Evolutionary conservation across 1,284 basidiomycete genomes (phyloP).

Genomic region (Pterulicium gracile): DNA sequence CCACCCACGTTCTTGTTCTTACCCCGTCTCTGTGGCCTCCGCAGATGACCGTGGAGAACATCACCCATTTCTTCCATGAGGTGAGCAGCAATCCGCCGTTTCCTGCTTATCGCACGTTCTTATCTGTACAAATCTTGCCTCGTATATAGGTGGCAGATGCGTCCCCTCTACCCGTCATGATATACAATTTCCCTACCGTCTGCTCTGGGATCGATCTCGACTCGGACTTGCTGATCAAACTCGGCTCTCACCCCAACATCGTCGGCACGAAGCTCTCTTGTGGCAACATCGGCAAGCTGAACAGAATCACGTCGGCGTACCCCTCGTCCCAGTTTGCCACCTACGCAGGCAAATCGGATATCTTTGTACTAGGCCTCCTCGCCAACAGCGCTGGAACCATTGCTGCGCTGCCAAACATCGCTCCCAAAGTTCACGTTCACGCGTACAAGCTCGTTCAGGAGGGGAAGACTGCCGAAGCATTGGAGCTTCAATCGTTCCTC

Average conservation of each 20-base stretch:
- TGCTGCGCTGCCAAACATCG: constrained; percentile 66
- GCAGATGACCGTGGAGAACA: constrained; percentile 50
- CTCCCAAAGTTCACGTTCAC: constrained; percentile 62
- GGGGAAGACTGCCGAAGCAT: constrained; percentile 54
- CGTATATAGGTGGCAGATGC: constrained; percentile 39
- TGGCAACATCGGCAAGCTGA: constrained; percentile 76
- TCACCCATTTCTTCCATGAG: constrained; percentile 54
- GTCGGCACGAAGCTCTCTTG: constrained; percentile 86
- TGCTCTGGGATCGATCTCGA: constrained; percentile 83
- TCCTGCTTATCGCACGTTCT: constrained; percentile 12
- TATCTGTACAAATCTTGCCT: background rate
- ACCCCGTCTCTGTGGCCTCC: constrained; percentile 61
- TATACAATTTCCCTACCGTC: constrained; percentile 84
- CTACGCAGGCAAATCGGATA: constrained; percentile 54
- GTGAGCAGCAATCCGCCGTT: constrained; percentile 20
- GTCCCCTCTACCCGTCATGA: constrained; percentile 77
- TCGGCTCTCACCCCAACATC: constrained; percentile 79
- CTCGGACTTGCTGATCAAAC: constrained; percentile 65
- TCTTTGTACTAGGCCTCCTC: constrained; percentile 58
- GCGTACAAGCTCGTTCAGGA: constrained; percentile 50
- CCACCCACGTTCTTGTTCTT: constrained; percentile 66
- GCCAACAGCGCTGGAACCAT: constrained; percentile 64
- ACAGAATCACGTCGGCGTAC: constrained; percentile 55
- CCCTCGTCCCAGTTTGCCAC: constrained; percentile 44
- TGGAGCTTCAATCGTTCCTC: constrained; percentile 57